A percentile compares a stretch with the other conserved stretches of the same genome.
These are phyloP conservation scores for Nakazawaea ernobii DNA, from an alignment of 805 yeast species.

Conservation along the genomic window DNA sequence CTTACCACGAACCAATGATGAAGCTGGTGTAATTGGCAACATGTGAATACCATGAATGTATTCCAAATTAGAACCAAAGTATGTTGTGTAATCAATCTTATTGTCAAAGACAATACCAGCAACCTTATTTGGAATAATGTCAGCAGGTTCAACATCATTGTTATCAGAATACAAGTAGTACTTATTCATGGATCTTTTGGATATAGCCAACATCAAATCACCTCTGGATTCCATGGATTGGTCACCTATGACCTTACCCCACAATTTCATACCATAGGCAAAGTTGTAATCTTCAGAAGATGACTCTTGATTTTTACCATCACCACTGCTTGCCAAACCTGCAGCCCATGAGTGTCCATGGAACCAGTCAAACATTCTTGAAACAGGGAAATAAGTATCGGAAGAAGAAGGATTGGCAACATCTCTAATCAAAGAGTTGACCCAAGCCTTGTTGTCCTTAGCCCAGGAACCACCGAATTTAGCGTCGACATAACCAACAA, in stretches of 20 bases:
- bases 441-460: constrained; percentile 42
- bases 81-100: constrained; percentile 68
- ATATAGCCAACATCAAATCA: constrained; percentile 54
- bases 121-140: constrained; percentile 57
- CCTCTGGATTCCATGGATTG: constrained; percentile 46
- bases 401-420: constrained; percentile 52
- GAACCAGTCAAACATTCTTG: constrained; percentile 68
- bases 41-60: constrained; percentile 78
- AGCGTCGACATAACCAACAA: constrained; percentile 50
- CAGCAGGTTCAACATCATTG: constrained; percentile 50
- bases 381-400: constrained; percentile 59
- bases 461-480: constrained; percentile 50
- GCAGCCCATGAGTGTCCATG: constrained; percentile 79
- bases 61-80: constrained; percentile 66
- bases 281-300: constrained; percentile 72
- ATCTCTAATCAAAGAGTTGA: constrained; percentile 57
- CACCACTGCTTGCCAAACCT: constrained; percentile 64
- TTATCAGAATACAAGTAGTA: constrained; percentile 51
- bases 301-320: constrained; percentile 74
- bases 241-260: constrained; percentile 55
- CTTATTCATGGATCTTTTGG: constrained; percentile 46
- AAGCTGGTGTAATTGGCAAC: constrained; percentile 65
- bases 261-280: constrained; percentile 60
- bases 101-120: constrained; percentile 73
- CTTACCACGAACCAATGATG: constrained; percentile 52